Evolutionary conservation across 345 rosid species (phyloP).

Genomic region (Gossypium herbaceum): DNA sequence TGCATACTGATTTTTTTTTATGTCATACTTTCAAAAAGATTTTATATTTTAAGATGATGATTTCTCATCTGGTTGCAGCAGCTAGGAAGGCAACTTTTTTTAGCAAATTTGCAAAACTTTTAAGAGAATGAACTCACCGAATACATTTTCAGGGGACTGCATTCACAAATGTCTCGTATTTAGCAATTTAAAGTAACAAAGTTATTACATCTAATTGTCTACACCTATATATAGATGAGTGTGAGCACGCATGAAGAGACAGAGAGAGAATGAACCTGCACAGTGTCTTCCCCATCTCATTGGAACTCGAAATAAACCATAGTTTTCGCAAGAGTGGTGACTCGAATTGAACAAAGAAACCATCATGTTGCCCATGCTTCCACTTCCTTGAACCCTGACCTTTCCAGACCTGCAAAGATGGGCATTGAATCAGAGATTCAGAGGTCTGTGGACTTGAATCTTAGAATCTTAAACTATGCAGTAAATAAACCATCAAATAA

Average conservation of each 20-base stretch:
- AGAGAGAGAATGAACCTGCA: slow-evolving; percentile 56
- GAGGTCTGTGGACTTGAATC: neutral
- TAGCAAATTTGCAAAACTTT: neutral
- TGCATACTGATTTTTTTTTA: neutral
- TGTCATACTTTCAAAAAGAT: too few relatives aligned
- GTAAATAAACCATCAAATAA: neutral
- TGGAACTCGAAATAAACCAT: slow-evolving; percentile 84
- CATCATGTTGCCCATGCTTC: slow-evolving; percentile 86
- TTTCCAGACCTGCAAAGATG: slow-evolving; percentile 14
- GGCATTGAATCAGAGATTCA: neutral
- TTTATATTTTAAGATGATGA: too few relatives aligned
- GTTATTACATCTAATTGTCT: neutral
- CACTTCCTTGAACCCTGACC: slow-evolving; percentile 99
- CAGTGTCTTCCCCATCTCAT: slow-evolving; percentile 69
- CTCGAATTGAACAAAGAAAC: slow-evolving; percentile 91
- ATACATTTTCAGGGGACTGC: neutral
- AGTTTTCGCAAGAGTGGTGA: slow-evolving; percentile 62
- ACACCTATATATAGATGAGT: neutral
- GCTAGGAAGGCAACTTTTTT: neutral
- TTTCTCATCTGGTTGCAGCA: too few relatives aligned
- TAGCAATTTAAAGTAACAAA: neutral
- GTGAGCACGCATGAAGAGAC: neutral
- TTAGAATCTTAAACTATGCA: neutral
- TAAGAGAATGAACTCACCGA: neutral
- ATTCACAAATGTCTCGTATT: neutral